Percentiles rank a stretch among this genome's conserved stretches.
These are phyloP conservation scores for Apophysomyces sp. DNA, from an alignment of 371 early-diverging fungal species.

Conservation along the genomic window DNA sequence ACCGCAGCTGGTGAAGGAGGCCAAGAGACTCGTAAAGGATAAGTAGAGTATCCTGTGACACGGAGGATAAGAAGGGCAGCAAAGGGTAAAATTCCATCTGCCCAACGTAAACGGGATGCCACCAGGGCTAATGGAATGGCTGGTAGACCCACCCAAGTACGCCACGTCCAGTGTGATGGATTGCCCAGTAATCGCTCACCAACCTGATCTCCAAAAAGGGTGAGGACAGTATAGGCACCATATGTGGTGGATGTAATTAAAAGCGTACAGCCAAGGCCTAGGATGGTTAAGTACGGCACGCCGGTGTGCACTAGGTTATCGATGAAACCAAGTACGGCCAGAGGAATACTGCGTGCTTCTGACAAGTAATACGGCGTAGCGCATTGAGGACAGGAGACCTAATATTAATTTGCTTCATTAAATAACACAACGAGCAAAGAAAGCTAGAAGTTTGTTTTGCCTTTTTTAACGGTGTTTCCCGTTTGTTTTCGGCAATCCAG, in stretches of 20 bases:
- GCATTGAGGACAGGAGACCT: constrained; percentile 71
- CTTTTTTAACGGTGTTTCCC: constrained; percentile 51
- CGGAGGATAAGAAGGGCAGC: constrained; percentile 30
- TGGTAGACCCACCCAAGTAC: constrained; percentile 64
- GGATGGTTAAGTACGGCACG: constrained; percentile 58
- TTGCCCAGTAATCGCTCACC: constrained; percentile 57
- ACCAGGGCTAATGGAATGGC: constrained; percentile 64
- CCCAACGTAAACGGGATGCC: constrained; percentile 53
- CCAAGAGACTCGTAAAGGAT: constrained; percentile 47
- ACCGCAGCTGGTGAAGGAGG: constrained; percentile 57
- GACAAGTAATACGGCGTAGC: constrained; percentile 53
- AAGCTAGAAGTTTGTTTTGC: constrained; percentile 17
- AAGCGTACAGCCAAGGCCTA: constrained; percentile 55
- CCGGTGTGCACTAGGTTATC: constrained; percentile 53
- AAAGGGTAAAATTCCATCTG: constrained; percentile 34
- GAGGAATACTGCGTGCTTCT: constrained; percentile 47
- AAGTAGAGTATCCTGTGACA: constrained; percentile 18
- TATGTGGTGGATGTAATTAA: constrained; percentile 55
- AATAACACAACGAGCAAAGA: not conserved
- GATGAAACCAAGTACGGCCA: constrained; percentile 45
- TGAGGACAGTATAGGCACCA: constrained; percentile 64
- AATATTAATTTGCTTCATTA: constrained; percentile 5
- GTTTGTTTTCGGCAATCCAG: constrained; percentile 69
- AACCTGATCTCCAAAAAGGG: constrained; percentile 60
- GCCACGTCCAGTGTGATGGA: constrained; percentile 61